Conservation (phyloP, 75 land plant species). For the Selaginella tamariscina region DNA sequence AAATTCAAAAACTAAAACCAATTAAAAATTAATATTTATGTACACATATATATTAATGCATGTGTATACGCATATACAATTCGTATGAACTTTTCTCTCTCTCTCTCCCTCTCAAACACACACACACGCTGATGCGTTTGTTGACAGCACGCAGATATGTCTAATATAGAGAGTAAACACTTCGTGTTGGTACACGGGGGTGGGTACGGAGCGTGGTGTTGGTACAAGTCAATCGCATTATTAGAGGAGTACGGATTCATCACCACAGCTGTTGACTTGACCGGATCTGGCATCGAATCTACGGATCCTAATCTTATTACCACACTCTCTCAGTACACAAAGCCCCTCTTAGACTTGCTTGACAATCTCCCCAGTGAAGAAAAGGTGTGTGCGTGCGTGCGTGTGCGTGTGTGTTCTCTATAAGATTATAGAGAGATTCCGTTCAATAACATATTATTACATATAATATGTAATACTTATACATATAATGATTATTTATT, state of each 20-base stretch:
- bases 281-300: conserved; percentile 73
- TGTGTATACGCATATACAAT: no score
- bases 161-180: conserved; percentile 52
- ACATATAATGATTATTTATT: neutral
- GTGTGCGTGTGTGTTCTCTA: neutral
- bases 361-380: conserved; percentile 41
- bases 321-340: conserved; percentile 48
- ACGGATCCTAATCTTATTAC: conserved; percentile 53
- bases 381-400: conserved; percentile 30
- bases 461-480: neutral
- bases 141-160: conserved; percentile 2
- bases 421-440: neutral
- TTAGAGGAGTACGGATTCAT: conserved; percentile 62
- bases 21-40: no score
- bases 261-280: conserved; percentile 58
- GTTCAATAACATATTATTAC: neutral
- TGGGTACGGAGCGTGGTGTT: conserved; percentile 99
- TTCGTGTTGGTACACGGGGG: conserved; percentile 95
- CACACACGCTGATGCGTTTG: neutral
- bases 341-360: conserved; percentile 52
- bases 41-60: no score
- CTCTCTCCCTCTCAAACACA: no score
- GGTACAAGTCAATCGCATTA: conserved; percentile 92
- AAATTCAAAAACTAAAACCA: no score
- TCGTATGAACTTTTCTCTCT: no score